Conservation (phyloP, 768 basidiomycete genomes). For the Amanita inopinata region DNA sequence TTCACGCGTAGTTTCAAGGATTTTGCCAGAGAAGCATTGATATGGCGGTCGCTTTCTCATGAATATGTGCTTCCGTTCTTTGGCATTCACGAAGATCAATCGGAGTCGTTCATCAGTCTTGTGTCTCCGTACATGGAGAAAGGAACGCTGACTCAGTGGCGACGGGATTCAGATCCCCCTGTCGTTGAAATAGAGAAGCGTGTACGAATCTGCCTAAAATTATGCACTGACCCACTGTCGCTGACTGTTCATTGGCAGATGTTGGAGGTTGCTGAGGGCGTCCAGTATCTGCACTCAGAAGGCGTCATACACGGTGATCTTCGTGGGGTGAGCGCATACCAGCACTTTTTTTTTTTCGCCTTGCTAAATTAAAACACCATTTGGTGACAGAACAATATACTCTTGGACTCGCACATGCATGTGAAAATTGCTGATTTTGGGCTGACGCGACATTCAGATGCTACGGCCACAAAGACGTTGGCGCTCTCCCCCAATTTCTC, state of each 20-base stretch:
- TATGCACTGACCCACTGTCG: not conserved
- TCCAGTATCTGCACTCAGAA: slow-evolving; percentile 5
- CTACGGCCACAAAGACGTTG: not conserved
- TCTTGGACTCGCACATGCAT: not conserved
- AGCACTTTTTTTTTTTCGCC: not conserved
- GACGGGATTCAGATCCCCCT: not conserved
- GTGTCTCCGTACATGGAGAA: slow-evolving; percentile 3
- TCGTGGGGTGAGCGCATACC: not conserved
- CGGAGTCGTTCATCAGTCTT: not conserved
- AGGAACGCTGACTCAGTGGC: slow-evolving; percentile 4
- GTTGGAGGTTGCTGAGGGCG: slow-evolving; percentile 1
- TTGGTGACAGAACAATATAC: not conserved
- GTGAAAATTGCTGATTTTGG: slow-evolving; percentile 5
- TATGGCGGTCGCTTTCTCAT: slow-evolving; percentile 1
- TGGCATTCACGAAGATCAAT: not conserved
- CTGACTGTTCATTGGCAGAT: not conserved
- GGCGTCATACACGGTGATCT: slow-evolving; percentile 3
- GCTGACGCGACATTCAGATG: not conserved
- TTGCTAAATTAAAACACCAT: not conserved
- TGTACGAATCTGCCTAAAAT: not conserved
- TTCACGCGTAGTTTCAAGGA: not conserved
- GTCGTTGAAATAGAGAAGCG: not conserved
- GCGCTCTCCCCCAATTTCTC: not conserved
- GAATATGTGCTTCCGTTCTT: not conserved
- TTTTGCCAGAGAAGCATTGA: not conserved